A percentile compares a stretch with the other conserved stretches of the same genome.
Conservation (phyloP, 1,139 yeast species). For the Hyphopichia burtonii region DNA sequence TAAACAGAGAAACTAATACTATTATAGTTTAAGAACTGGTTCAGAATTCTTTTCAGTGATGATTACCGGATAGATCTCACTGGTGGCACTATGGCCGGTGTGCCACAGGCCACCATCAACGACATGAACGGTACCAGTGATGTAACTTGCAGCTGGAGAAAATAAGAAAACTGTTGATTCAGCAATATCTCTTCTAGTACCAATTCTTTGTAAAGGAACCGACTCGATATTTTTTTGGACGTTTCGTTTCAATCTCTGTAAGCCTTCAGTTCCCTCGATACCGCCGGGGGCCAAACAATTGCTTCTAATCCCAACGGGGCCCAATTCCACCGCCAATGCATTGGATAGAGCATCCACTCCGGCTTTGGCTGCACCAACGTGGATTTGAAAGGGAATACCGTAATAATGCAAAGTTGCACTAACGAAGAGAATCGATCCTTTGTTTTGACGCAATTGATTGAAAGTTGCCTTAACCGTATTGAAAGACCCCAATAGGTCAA, state of each 20-base stretch:
- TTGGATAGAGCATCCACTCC: slow-evolving; percentile 86
- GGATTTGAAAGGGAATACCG: slow-evolving; percentile 83
- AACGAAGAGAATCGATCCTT: slow-evolving; percentile 75
- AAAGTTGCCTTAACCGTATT: slow-evolving; percentile 83
- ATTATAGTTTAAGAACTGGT: slow-evolving; percentile 10
- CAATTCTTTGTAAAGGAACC: slow-evolving; percentile 75
- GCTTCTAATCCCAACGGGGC: slow-evolving; percentile 78
- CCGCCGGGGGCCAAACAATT: slow-evolving; percentile 90
- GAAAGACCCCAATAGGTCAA: slow-evolving; percentile 82
- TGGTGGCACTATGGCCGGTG: slow-evolving; percentile 41
- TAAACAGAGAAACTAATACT: neutral
- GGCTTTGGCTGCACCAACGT: slow-evolving; percentile 92
- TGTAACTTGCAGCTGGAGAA: slow-evolving; percentile 72
- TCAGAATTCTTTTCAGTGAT: slow-evolving; percentile 17
- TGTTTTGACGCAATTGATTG: slow-evolving; percentile 58
- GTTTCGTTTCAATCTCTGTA: slow-evolving; percentile 48
- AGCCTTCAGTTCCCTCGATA: slow-evolving; percentile 79
- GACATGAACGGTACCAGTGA: slow-evolving; percentile 71
- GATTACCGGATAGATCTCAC: slow-evolving; percentile 33
- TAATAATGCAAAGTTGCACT: slow-evolving; percentile 86
- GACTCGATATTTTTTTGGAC: slow-evolving; percentile 29
- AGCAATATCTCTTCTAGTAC: slow-evolving; percentile 75
- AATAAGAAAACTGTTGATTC: slow-evolving; percentile 79
- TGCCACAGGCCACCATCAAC: slow-evolving; percentile 94
- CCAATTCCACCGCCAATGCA: slow-evolving; percentile 82